These are phyloP conservation scores for Viola pubescens DNA, from an alignment of 441 rosid species.

Conservation along the genomic window DNA sequence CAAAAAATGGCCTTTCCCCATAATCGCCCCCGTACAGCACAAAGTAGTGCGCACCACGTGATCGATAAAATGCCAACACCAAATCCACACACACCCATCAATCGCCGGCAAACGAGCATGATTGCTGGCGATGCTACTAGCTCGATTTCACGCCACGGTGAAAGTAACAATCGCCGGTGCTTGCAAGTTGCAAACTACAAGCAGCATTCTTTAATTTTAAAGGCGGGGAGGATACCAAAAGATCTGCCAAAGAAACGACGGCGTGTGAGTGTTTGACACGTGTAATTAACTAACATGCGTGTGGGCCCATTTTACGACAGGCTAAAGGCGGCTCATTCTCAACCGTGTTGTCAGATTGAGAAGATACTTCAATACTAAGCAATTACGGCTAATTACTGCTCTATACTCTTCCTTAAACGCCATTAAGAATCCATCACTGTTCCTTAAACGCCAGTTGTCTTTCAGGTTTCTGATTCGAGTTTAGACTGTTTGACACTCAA, in stretches of 20 bases:
- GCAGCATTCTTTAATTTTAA: background rate
- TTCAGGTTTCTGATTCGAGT: too few relatives aligned
- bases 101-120: too few relatives aligned
- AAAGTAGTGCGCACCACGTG: slow-evolving; percentile 12
- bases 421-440: too few relatives aligned
- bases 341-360: background rate
- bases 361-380: background rate
- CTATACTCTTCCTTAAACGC: too few relatives aligned
- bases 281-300: background rate
- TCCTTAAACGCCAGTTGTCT: too few relatives aligned
- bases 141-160: too few relatives aligned
- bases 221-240: background rate
- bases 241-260: background rate
- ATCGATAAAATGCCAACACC: background rate
- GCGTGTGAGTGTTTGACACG: slow-evolving; percentile 2
- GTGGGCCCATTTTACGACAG: background rate
- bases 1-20: background rate
- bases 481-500: too few relatives aligned
- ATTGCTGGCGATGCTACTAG: too few relatives aligned
- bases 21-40: background rate
- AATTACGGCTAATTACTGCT: background rate
- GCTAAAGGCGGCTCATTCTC: background rate
- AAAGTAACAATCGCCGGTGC: too few relatives aligned
- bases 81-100: background rate
- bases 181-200: too few relatives aligned